Base-by-base conservation (phyloP, 2,329 filamentous ascomycete genomes). In the Colletotrichum orchidophilum region DNA sequence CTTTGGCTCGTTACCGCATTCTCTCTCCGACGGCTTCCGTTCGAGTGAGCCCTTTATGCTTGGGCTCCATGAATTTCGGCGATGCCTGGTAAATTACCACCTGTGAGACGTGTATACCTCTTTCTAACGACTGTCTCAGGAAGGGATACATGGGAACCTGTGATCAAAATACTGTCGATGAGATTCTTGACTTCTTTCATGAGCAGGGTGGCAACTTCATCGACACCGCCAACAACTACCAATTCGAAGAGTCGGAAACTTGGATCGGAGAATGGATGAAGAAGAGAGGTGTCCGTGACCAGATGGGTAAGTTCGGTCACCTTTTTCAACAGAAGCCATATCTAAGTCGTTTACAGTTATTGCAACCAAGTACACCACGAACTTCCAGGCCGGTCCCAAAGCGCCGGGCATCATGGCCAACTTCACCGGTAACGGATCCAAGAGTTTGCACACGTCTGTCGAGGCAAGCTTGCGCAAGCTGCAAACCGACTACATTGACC, bases 181-280 rank as follows among this genome's bases (percentile, higher is more conserved):
- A 84, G 24, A 88, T 94, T 29, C 85, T 94, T 9, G 91, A 94
- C 76, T 89, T 87, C 77, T 94, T 88, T 80, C 89, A 87, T 70
- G 85, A 87, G 6, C 85, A 90, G 55, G 79, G 87, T 69, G 92
- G 92, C 27, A 94, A 94, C 81, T 94, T 94, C 79, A 91, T 94
- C 76, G 92, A 94, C 78, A 93, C 91, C 0, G 77, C 91, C 70
- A 92, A 90, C 81, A 91, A 91, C 78, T 94, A 94, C 80, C 91
- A 92, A 75, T 81, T 84, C 65, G 84, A 83, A 71, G 85, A 93
- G 78, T 88, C 88, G 1, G 92, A 94, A 79, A 79, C 76, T 63
- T 92, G 91, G 88, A 83, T 94, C 67, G 92, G 92, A 42, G 90
- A 92, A 74, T 94, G 92, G 91, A 91, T 93, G 89, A 84, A 85